These are phyloP conservation scores for Hirsutella minnesotensis DNA, from an alignment of 2,329 filamentous ascomycete species.

Conservation along the genomic window DNA sequence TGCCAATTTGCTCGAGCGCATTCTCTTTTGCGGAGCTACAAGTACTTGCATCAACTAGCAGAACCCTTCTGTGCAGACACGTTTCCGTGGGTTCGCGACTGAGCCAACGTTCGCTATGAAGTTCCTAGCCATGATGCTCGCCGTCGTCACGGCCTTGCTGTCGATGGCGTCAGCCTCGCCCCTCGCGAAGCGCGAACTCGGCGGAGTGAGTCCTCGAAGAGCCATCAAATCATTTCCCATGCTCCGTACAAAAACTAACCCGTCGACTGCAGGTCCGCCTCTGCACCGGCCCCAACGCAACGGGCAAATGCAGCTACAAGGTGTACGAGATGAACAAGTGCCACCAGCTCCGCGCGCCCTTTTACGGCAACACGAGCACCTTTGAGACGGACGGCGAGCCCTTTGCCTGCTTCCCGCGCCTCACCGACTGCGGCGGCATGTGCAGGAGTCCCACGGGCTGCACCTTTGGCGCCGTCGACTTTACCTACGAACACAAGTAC, in stretches of 20 bases:
- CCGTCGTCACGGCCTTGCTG: conserved; percentile 9
- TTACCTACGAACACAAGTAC: conserved; percentile 32
- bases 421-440: conserved; percentile 25
- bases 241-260: not conserved
- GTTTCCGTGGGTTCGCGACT: no score
- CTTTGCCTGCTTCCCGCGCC: conserved; percentile 36
- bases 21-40: no score
- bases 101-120: conserved; percentile 17
- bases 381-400: conserved; percentile 38
- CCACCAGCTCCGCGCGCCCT: conserved; percentile 30
- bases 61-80: no score
- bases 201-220: conserved; percentile 28
- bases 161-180: conserved; percentile 15
- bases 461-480: conserved; percentile 36
- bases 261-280: conserved; percentile 28
- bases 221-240: not conserved
- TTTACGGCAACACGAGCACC: conserved; percentile 29
- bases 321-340: conserved; percentile 32
- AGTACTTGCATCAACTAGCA: no score
- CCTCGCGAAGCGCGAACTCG: conserved; percentile 28
- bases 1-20: no score
- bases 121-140: conserved; percentile 11
- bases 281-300: conserved; percentile 38
- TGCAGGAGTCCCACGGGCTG: conserved; percentile 41
- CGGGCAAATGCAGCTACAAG: conserved; percentile 31